Evolutionary conservation across 1,139 yeast species (phyloP), one percentile per base, ranked within the genome.

Genomic region (Yamadazyma taylorii): DNA sequence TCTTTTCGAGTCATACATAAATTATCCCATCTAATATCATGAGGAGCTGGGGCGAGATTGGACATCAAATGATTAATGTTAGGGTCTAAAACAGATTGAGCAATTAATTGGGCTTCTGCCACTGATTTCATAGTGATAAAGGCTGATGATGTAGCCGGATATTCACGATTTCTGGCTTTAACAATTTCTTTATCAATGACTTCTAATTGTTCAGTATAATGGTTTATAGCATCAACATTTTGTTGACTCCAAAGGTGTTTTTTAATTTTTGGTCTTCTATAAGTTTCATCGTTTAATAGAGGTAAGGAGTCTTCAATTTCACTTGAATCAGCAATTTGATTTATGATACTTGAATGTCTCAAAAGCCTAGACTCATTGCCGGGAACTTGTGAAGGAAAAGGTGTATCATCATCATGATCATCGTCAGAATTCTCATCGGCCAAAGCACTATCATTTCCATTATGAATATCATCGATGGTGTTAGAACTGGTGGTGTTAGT

Each of bases 21-120:
- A 50, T 85, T 85, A 32, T 79, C 78, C 96, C 96, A 87, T 36
- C 84, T 71, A 16, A 87, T 80, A 56, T 87, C 96, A 45, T 81
- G 82, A 2, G 96, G 95, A 2, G 96, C 90, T 0, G 96, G 95
- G 0, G 96, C 96, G 34, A 86, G 66, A 33, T 70, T 73, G 7
- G 94, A 84, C 32, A 85, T 80, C 32, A 87, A 64, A 38, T 83
- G 82, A 53, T 81, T 76, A 1, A 87, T 83, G 38, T 80, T 74
- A 0, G 96, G 95, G 45, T 88, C 94, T 35, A 87, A 64, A 1
- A 86, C 85, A 0, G 95, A 87, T 56, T 88, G 96, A 0, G 96
- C 94, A 7, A 88, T 81, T 84, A 87, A 79, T 56, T 87, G 96
- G 1, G 96, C 95, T 50, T 83, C 81, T 0, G 94, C 86, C 8